Conservation (phyloP, 2,329 filamentous ascomycete genomes). For the Trichoderma koningiopsis region DNA sequence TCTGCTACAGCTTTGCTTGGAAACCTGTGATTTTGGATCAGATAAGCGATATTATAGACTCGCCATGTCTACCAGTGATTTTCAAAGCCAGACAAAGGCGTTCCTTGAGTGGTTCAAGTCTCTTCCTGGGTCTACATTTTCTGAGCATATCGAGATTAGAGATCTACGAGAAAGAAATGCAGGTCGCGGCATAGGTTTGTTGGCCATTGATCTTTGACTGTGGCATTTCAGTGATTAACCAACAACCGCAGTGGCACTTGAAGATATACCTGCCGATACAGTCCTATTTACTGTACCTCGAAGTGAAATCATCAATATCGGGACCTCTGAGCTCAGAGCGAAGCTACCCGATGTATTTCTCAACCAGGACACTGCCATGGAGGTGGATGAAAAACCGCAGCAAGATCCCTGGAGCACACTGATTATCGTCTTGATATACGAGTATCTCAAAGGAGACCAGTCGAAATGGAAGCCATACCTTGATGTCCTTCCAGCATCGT, state of each 20-base stretch:
- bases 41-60: no score
- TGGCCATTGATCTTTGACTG: no score
- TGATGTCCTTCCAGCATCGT: constrained; percentile 67
- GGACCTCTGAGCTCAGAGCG: constrained; percentile 69
- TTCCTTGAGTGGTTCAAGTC: constrained; percentile 59
- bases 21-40: not conserved
- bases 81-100: constrained; percentile 45
- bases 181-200: constrained; percentile 58
- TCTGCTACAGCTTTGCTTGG: not conserved
- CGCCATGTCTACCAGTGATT: constrained; percentile 36
- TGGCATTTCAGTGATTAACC: not conserved
- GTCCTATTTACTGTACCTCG: constrained; percentile 80
- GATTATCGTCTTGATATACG: constrained; percentile 81
- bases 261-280: constrained; percentile 72
- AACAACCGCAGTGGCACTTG: constrained; percentile 61
- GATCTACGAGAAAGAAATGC: constrained; percentile 55
- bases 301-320: constrained; percentile 66
- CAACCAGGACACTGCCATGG: constrained; percentile 41
- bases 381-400: constrained; percentile 42
- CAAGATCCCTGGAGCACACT: constrained; percentile 59
- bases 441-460: constrained; percentile 58
- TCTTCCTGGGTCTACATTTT: constrained; percentile 56
- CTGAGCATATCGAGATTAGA: constrained; percentile 53
- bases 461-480: constrained; percentile 82
- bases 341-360: constrained; percentile 59